Base-by-base conservation (phyloP, 176 grass and related monocot species). In the Dactylis glomerata region DNA sequence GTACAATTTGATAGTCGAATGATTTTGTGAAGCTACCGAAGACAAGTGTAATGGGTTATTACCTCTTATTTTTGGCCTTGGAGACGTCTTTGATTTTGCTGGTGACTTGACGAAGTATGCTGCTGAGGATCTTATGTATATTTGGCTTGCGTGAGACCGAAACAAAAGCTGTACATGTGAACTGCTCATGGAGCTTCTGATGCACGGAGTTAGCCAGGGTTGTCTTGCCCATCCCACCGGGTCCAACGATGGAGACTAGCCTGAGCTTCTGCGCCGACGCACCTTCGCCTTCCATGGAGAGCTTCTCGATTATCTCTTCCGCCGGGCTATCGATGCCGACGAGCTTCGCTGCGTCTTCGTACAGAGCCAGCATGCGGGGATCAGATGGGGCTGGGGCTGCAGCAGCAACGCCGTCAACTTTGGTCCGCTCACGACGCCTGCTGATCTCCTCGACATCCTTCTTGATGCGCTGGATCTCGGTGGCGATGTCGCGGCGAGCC, bases 211-310 rank as follows among this genome's bases (percentile, higher is more conserved):
- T 80, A 58, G 76, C 55, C 14, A 78, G 55, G 8, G 66, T 83
- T 2, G 81, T 83, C 33, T 83, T 83, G 49, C 81, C 81, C 14
- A 74, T 30, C 27, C 81, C 81, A 13, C 51, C 68, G 8, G 57
- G 22, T 6, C 81, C 81, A 38, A 77, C 51, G 32, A 77, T 77
- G 19, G 20, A 55, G 20, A 77, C 32, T 19, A 77, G 10, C 49
- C 26, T 83, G 10, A 63, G 69, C n/a, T 63, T 59, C 51, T 77
- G 32, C 27, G 38, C 30, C 74, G 5, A 12, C 4, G 51, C 10
- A 10, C 12, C 42, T 8, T n/a, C 42, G 17, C 64, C 79, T 50
- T 40, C 61, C 65, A 6, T 28, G 27, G 15, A 27, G 5, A 83
- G 17, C 50, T 58, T 10, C 26, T 63, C 44, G 24, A 83, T 62